Percentiles rank a stretch among this genome's conserved stretches.
Conservation (phyloP, 108 stramenopile genomes). For the Schizochytrium sp. region DNA sequence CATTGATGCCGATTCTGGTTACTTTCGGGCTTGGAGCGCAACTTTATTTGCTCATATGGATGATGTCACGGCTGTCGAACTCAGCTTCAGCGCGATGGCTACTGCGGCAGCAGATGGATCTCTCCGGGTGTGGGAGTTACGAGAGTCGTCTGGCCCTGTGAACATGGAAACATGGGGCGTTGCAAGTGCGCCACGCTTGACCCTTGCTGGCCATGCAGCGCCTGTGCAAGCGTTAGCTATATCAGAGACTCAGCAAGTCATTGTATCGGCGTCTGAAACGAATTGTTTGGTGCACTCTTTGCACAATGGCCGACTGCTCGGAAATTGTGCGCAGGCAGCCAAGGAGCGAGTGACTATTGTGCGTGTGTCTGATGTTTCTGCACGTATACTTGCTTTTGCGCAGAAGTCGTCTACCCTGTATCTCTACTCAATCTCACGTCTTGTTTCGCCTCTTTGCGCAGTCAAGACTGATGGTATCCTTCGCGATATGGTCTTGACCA, state of each 20-base stretch:
- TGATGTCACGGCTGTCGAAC: conserved; percentile 41
- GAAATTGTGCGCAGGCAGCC: not conserved
- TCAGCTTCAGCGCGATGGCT: not conserved
- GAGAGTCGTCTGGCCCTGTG: not conserved
- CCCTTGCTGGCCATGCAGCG: not conserved
- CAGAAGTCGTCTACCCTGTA: conserved; percentile 12
- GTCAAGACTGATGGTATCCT: not conserved
- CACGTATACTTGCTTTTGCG: not conserved
- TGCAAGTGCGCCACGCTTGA: not conserved
- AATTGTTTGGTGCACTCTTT: conserved; percentile 16
- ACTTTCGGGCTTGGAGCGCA: conserved; percentile 55
- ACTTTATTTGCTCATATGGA: conserved; percentile 12
- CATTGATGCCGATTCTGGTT: conserved; percentile 26
- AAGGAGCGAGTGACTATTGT: conserved; percentile 19
- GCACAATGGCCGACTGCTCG: conserved; percentile 1
- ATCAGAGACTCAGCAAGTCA: conserved; percentile 16
- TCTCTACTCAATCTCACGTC: not conserved
- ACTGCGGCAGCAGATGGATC: conserved; percentile 13
- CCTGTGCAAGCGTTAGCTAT: not conserved
- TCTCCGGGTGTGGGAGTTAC: conserved; percentile 48
- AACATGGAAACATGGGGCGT: conserved; percentile 32
- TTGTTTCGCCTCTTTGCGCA: not conserved
- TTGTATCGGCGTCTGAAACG: conserved; percentile 30
- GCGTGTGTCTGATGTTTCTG: conserved; percentile 24
- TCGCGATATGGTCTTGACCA: not conserved